Conservation (phyloP, 116 monocot species). For the Cymodocea nodosa region DNA sequence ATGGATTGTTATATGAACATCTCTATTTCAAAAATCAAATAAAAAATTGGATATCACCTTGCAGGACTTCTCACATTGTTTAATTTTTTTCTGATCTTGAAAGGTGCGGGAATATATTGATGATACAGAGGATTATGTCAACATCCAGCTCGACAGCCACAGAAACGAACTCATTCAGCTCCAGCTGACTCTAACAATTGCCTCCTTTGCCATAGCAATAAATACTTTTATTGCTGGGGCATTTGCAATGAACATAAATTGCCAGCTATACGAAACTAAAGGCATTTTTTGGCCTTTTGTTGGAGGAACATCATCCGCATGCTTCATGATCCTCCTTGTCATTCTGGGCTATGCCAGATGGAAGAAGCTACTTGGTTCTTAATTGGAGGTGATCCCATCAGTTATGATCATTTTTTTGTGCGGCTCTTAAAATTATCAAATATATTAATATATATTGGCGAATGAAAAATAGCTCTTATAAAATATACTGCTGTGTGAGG, state of each 20-base stretch:
- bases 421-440: not conserved
- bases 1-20: too few species aligned
- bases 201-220: conserved; percentile 20
- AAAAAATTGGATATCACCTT: too few species aligned
- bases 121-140: conserved; percentile 44
- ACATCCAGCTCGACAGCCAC: conserved; percentile 41
- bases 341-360: conserved; percentile 28
- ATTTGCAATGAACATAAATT: conserved; percentile 37
- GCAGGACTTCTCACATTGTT: too few species aligned
- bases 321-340: conserved; percentile 26
- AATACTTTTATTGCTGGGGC: conserved; percentile 22
- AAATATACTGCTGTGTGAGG: too few species aligned
- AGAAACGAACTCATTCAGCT: conserved; percentile 47
- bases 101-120: conserved; percentile 36
- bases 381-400: not conserved
- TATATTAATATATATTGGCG: too few species aligned
- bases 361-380: conserved; percentile 39
- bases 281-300: conserved; percentile 24
- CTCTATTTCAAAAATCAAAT: too few species aligned
- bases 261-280: conserved; percentile 5
- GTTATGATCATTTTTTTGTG: not conserved
- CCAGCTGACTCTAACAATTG: conserved; percentile 26
- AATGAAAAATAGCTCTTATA: too few species aligned
- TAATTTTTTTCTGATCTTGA: too few species aligned
- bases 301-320: conserved; percentile 18